Base-by-base conservation (phyloP, 352 stramenopile genomes). In the Pythium monospermum region DNA sequence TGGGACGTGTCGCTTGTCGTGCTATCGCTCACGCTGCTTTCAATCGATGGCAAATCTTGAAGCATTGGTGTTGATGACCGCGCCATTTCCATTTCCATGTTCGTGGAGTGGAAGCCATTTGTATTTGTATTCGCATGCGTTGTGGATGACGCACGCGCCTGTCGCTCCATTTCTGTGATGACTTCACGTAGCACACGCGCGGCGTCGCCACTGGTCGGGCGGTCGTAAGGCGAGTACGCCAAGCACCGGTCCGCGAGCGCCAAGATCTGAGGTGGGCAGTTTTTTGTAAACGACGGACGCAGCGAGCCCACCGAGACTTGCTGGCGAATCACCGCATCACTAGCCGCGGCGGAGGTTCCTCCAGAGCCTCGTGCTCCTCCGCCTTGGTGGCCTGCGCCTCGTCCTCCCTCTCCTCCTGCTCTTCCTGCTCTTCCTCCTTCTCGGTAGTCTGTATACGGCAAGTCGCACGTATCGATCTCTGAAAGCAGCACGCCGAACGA, bases 231-330 rank as follows among this genome's bases (percentile, higher is more conserved):
- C 15, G 78, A 43, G 36, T 60, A 66, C 7, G 56, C 47, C 4
- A 84, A 46, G 33, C 73, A 84, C 25, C 46, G 48, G 15, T 38
- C 43, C 13, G 58, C 67, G 1, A 83, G 40, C 4, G 48, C 47
- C 1, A 68, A 47, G 1, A 83, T 56, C 19, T 51, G 57, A 1
- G 45, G 27, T 18, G 69, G 67, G 43, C 66, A 80, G 10, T 40
- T 45, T 5, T 22, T 13, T 2, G 62, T 61, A 27, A 83, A 69
- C n/a, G 7, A 25, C 1, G 69, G 72, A 5, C 42, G 51, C 18
- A 83, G 36, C 6, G 55, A 41, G 7, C 65, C 67, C 19, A 58
- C 51, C 1, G 67, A 60, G 16, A 80, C 69, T 15, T 49, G 39
- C 22, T 67, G 60, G 15, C 58, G 56, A 25, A 78, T 63, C 25